Evolutionary conservation across 2,329 filamentous ascomycete genomes (phyloP), one percentile per base, ranked within the genome.

Genomic region (Blumeriella jaapii): DNA sequence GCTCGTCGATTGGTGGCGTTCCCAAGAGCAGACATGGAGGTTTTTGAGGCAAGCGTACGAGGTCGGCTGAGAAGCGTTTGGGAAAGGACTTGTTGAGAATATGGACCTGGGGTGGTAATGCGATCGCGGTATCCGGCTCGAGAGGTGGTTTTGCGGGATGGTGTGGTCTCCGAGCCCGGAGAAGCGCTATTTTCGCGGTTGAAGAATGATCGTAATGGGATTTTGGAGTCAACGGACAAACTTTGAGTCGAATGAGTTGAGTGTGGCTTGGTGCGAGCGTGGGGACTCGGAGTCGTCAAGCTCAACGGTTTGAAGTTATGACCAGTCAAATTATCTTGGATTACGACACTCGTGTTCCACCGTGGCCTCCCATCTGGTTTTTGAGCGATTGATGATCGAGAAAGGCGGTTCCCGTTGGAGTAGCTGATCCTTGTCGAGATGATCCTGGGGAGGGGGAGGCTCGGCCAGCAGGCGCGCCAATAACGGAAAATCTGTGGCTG

Each of bases 321-420:
- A 16, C 77, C 75, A n/a, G 72, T 69, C 19, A 78, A 68, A n/a
- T 75, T 62, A 41, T 75, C 69, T 5, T 61, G 61, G 4, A 71
- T 69, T 49, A 79, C 84, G 5, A 75, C 72, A 18, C 76, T 81
- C 8, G 51, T 53, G 52, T 78, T 89, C 83, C 83, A 91, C 39
- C 75, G 69, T 3, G 83, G 83, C 32, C 79, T 74, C 38, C 70
- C 64, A 38, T 69, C 60, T 13, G 63, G 63, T 2, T 65, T 61
- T 25, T 61, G 52, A 36, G 68, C 41, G 11, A 35, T 61, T 24
- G 61, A 53, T 37, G 69, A 61, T 32, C 67, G 62, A 36, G 66
- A 55, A 31, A 61, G 30, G 50, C 58, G 58, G 61, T 49, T 39
- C 55, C 49, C 44, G 64, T 68, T 4, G 70, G 67, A 0, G 71